These are phyloP conservation scores for Xanthoparmelia taractica DNA, from an alignment of 495 filamentous ascomycete species.

Conservation along the genomic window DNA sequence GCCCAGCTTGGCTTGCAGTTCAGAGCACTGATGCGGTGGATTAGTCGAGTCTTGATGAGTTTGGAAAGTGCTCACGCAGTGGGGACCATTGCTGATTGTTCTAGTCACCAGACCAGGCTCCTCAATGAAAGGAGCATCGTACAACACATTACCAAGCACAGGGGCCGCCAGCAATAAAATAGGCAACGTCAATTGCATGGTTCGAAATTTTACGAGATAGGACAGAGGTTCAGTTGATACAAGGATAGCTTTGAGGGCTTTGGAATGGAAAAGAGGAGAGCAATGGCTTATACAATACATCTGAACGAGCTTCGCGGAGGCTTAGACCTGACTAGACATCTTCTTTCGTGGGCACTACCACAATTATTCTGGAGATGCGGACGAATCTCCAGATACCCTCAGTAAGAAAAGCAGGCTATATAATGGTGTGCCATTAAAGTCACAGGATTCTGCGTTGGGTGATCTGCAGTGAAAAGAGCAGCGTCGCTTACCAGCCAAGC, in stretches of 20 bases:
- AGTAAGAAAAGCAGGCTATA: background rate
- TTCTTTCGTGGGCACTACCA: background rate
- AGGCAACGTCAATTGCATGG: background rate
- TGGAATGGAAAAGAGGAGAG: background rate
- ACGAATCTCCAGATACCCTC: background rate
- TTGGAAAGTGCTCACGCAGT: background rate
- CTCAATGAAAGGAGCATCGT: background rate
- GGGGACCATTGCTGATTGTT: background rate
- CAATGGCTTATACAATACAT: background rate
- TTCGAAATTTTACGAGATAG: too few species aligned
- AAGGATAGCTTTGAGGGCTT: background rate
- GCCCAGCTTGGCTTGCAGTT: background rate
- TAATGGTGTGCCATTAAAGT: background rate
- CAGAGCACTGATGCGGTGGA: background rate
- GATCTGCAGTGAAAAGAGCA: background rate
- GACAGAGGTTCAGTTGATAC: too few species aligned
- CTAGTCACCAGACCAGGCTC: background rate
- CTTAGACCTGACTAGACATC: background rate
- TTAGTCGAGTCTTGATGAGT: background rate
- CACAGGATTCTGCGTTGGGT: background rate
- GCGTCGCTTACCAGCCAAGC: background rate
- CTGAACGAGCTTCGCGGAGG: background rate
- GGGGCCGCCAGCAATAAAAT: background rate
- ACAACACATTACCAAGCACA: background rate
- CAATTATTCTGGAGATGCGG: background rate